Percentiles rank a stretch among this genome's conserved stretches.
Conservation (phyloP, 2,329 filamentous ascomycete genomes). For the Xylariaceae sp. region DNA sequence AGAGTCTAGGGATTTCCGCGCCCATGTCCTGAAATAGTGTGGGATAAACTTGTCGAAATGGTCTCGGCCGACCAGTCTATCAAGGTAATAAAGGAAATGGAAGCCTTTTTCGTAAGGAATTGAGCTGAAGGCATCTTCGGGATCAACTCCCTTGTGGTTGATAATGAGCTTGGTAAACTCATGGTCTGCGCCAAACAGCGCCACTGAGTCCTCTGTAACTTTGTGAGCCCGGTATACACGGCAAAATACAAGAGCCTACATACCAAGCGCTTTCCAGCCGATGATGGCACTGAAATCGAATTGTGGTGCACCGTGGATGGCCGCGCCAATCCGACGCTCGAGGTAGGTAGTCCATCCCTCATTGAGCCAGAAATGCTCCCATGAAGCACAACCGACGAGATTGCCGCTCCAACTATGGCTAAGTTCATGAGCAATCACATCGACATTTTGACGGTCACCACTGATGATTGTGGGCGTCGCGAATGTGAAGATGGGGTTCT, state of each 20-base stretch:
- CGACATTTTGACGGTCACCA: constrained; percentile 87
- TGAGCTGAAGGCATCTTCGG: constrained; percentile 92
- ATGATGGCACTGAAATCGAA: constrained; percentile 96
- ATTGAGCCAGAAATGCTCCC: constrained; percentile 80
- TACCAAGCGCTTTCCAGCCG: constrained; percentile 85
- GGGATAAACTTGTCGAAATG: constrained; percentile 96
- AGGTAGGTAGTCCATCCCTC: constrained; percentile 95
- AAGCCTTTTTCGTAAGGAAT: constrained; percentile 98
- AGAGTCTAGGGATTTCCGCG: constrained; percentile 85
- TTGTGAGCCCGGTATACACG: constrained; percentile 10
- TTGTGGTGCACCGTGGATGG: constrained; percentile 80
- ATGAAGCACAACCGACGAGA: constrained; percentile 76
- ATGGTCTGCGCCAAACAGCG: constrained; percentile 80
- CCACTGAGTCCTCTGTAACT: constrained; percentile 71
- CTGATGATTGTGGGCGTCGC: constrained; percentile 94
- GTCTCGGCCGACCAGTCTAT: constrained; percentile 81
- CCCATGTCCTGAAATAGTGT: constrained; percentile 88
- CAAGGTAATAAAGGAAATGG: constrained; percentile 89
- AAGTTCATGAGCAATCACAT: constrained; percentile 84
- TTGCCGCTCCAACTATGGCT: constrained; percentile 88
- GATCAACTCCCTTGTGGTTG: constrained; percentile 87
- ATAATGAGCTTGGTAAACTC: constrained; percentile 92
- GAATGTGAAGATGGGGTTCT: constrained; percentile 94
- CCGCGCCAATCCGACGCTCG: constrained; percentile 81
- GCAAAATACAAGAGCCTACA: constrained; percentile 22